Evolutionary conservation across 306 rosid genomes (phyloP).

Genomic region (Cyamopsis tetragonoloba): DNA sequence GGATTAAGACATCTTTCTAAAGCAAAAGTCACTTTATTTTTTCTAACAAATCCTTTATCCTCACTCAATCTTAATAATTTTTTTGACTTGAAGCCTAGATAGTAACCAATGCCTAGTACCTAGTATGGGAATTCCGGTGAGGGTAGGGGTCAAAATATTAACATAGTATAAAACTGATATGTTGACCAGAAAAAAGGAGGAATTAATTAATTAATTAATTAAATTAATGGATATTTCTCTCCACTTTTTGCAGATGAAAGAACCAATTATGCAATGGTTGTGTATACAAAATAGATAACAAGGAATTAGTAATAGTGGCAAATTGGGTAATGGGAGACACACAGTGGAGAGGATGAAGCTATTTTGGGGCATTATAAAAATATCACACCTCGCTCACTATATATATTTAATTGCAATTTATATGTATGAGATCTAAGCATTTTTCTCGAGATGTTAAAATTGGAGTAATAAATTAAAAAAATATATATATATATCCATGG

Average conservation of each 20-base stretch:
- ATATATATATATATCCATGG: not conserved
- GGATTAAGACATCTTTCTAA: conserved; percentile 1
- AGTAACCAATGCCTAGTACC: conserved; percentile 22
- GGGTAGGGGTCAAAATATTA: conserved; percentile 27
- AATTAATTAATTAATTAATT: no score
- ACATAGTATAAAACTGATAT: conserved; percentile 17
- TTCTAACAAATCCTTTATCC: conserved; percentile 4
- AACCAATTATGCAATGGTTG: conserved; percentile 32
- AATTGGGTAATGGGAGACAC: conserved; percentile 49
- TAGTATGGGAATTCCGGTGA: conserved; percentile 23
- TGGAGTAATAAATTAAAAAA: conserved; percentile 22
- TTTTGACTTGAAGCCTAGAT: conserved; percentile 26
- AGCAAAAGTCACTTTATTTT: conserved; percentile 1
- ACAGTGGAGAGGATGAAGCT: conserved; percentile 37
- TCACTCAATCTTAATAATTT: conserved; percentile 31
- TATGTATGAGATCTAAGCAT: conserved; percentile 32
- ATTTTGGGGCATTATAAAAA: conserved; percentile 26
- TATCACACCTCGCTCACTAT: conserved; percentile 10
- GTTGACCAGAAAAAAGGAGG: conserved; percentile 37
- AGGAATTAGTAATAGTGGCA: conserved; percentile 28
- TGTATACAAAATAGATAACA: conserved; percentile 29
- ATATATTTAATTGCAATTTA: conserved; percentile 19
- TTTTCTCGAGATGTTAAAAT: conserved; percentile 81
- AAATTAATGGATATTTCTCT: conserved; percentile 6
- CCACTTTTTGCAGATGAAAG: conserved; percentile 25